Evolutionary conservation across 306 rosid genomes (phyloP).

Genomic region (Prunus dulcis): DNA sequence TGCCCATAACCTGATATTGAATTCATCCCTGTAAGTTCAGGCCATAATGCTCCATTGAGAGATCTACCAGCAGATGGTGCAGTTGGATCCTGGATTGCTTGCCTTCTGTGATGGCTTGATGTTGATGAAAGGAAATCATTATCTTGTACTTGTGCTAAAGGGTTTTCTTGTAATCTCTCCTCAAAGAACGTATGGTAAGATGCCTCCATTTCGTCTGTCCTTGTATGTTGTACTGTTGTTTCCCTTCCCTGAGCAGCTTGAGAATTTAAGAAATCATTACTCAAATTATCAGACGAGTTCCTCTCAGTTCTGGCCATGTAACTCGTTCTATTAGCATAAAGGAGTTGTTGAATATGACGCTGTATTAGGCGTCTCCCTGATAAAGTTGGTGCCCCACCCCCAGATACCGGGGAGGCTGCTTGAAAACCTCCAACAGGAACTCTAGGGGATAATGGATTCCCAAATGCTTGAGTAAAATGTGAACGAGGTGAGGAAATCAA

Average conservation of each 20-base stretch:
- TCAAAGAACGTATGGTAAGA: constrained; percentile 58
- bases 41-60: constrained; percentile 40
- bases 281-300: constrained; percentile 37
- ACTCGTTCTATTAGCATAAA: constrained; percentile 47
- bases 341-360: constrained; percentile 72
- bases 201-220: constrained; percentile 47
- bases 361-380: constrained; percentile 74
- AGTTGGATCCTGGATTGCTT: constrained; percentile 40
- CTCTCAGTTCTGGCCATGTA: constrained; percentile 41
- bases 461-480: constrained; percentile 50
- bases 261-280: constrained; percentile 34
- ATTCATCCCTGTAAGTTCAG: constrained; percentile 43
- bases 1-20: constrained; percentile 40
- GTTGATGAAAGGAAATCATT: constrained; percentile 37
- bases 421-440: constrained; percentile 49
- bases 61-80: constrained; percentile 29
- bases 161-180: constrained; percentile 54
- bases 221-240: constrained; percentile 33
- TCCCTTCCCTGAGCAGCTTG: constrained; percentile 56
- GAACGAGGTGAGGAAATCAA: constrained; percentile 55
- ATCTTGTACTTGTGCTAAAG: constrained; percentile 41
- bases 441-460: constrained; percentile 60
- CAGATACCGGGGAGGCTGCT: constrained; percentile 58
- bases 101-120: constrained; percentile 46
- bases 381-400: constrained; percentile 82